A percentile compares a stretch with the other conserved stretches of the same genome.
Evolutionary conservation across 805 yeast genomes (phyloP).

Genomic region (Barnettozyma sucrosica): DNA sequence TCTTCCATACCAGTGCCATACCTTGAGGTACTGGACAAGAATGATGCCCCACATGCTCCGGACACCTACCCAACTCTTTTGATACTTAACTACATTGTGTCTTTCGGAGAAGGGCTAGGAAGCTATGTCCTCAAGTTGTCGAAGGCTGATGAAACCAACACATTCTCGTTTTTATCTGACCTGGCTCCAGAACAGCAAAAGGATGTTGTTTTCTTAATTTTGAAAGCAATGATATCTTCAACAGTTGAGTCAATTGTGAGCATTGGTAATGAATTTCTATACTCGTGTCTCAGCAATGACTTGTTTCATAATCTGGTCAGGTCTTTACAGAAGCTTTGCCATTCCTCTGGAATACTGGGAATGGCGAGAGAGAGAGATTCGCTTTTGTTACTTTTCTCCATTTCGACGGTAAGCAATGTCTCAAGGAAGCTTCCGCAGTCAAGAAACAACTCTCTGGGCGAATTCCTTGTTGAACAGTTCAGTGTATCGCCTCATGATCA

Average conservation of each 20-base stretch:
- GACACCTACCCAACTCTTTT: constrained; percentile 56
- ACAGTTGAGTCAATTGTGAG: constrained; percentile 37
- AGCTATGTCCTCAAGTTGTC: constrained; percentile 42
- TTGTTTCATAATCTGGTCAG: constrained; percentile 62
- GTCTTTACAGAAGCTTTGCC: constrained; percentile 75
- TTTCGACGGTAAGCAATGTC: constrained; percentile 38
- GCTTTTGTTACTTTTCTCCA: constrained; percentile 41
- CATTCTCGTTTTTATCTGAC: constrained; percentile 15
- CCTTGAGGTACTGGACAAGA: constrained; percentile 75
- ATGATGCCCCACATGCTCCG: constrained; percentile 68
- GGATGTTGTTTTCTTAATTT: constrained; percentile 7
- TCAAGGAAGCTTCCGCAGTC: constrained; percentile 20
- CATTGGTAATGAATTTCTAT: constrained; percentile 47
- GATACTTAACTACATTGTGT: constrained; percentile 45
- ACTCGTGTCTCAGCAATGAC: constrained; percentile 65
- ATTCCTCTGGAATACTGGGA: constrained; percentile 73
- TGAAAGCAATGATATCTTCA: constrained; percentile 28
- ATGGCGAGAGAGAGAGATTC: constrained; percentile 52
- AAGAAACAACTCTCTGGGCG: constrained; percentile 41
- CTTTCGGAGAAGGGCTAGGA: constrained; percentile 66
- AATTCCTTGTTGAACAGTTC: constrained; percentile 43
- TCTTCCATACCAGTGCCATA: constrained; percentile 49
- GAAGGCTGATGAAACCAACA: constrained; percentile 9
- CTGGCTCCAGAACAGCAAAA: constrained; percentile 9
- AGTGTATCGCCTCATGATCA: constrained; percentile 10